Conservation (phyloP, 768 basidiomycete genomes). For the Mycena rebaudengoi region DNA sequence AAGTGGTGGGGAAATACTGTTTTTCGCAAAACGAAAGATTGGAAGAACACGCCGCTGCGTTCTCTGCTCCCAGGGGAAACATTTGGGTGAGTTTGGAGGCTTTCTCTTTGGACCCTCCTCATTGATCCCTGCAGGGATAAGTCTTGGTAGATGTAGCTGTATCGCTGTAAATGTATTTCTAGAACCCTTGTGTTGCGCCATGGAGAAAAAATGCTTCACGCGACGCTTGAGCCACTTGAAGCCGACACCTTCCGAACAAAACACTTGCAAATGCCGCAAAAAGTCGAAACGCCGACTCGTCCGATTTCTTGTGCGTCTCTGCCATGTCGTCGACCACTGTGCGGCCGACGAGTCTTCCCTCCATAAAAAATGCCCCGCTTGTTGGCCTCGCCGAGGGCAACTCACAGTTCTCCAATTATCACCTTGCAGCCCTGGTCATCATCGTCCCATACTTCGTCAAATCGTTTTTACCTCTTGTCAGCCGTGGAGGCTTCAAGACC, state of each 20-base stretch:
- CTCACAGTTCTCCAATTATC: conserved; percentile 81
- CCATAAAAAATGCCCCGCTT: conserved; percentile 88
- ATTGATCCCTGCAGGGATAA: not conserved
- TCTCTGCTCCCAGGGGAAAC: conserved; percentile 30
- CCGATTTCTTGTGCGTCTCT: conserved; percentile 6
- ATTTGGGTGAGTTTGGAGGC: conserved; percentile 33
- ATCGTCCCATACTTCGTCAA: conserved; percentile 88
- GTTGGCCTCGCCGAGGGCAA: conserved; percentile 87
- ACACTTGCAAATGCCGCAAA: not conserved
- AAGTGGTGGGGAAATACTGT: conserved; percentile 54
- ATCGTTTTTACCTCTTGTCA: conserved; percentile 81
- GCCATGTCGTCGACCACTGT: conserved; percentile 23
- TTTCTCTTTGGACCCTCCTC: not conserved
- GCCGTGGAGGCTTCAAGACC: conserved; percentile 84
- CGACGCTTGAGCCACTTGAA: too few relatives aligned
- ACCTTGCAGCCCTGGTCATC: conserved; percentile 80
- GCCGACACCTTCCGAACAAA: not conserved
- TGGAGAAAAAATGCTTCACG: not conserved
- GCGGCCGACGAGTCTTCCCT: conserved; percentile 64
- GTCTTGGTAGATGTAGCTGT: conserved; percentile 2
- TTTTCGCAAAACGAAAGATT: conserved; percentile 36
- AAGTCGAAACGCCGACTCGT: too few relatives aligned
- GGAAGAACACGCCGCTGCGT: conserved; percentile 26
- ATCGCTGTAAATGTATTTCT: conserved; percentile 18
- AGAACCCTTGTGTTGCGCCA: conserved; percentile 6